phyloP scores from a whole-genome alignment of 2,329 filamentous ascomycete genomes.

The Cyphellophora europaea region DNA sequence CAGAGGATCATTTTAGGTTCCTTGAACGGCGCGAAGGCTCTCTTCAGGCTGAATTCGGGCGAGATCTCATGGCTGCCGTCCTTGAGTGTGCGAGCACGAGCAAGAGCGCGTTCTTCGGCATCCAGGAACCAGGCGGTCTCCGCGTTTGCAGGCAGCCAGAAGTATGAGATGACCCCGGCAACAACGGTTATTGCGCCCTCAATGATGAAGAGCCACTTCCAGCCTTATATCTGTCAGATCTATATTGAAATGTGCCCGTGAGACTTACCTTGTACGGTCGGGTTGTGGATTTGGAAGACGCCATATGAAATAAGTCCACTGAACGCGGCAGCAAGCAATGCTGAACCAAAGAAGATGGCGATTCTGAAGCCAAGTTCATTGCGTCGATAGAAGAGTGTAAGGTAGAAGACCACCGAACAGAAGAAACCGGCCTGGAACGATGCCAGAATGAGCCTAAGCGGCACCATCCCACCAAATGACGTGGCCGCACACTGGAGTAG shows the following conservation, averaged over 20 bases:
- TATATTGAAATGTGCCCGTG: no score
- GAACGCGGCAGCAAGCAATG: constrained; percentile 31
- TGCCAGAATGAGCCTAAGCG: constrained; percentile 41
- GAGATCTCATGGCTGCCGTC: constrained; percentile 34
- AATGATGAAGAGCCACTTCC: constrained; percentile 39
- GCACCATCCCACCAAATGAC: constrained; percentile 40
- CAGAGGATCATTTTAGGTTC: constrained; percentile 34
- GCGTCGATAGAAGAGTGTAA: constrained; percentile 33
- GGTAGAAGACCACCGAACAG: constrained; percentile 44
- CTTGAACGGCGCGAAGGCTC: constrained; percentile 35
- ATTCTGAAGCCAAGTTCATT: constrained; percentile 34
- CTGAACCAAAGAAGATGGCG: constrained; percentile 35
- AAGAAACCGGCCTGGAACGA: constrained; percentile 46
- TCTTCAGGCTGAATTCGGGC: constrained; percentile 28
- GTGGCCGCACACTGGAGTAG: constrained; percentile 40
- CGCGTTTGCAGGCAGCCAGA: constrained; percentile 36
- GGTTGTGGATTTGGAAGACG: constrained; percentile 19
- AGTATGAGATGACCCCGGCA: constrained; percentile 39
- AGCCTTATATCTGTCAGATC: no score
- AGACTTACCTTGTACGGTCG: no score
- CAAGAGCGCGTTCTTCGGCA: constrained; percentile 27
- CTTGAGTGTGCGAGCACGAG: constrained; percentile 33
- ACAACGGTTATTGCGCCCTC: constrained; percentile 41
- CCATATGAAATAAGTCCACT: constrained; percentile 32
- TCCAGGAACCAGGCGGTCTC: constrained; percentile 33